Base-by-base conservation (phyloP, 352 stramenopile species). In the Lagenidium sp. region DNA sequence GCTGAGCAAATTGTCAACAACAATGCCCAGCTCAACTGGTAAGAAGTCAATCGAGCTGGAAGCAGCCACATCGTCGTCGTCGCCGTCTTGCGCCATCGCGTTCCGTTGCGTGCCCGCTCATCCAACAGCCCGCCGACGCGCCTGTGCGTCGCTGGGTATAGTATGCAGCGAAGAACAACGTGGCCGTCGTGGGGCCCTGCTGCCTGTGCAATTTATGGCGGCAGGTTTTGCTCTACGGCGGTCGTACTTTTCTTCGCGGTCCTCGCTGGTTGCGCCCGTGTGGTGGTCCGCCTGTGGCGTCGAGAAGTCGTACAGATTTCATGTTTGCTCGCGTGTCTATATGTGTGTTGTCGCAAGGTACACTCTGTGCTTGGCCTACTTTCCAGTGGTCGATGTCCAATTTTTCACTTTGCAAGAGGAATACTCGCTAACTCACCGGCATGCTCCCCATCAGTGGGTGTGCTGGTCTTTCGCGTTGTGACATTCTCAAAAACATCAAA, bases 311-410 rank as follows among this genome's bases (percentile, higher is more conserved):
- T 15, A 42, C 43, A 50, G 31, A 46, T 22, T 19, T 16, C 25
- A 36, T 60, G 16, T 44, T 21, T 58, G 37, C 12, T n/a, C n/a
- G n/a, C n/a, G n/a, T 41, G 39, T 29, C 23, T 36, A 16, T 57
- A 18, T 51, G 16, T 55, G 31, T 34, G 16, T 28, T 41, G 18
- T 58, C 62, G 76, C 76, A 88, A 85, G 70, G 81, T 60, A 88
- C 76, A 88, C 76, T 88, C 76, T 88, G 76, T 88, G 78, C 73
- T 81, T 80, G 74, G 71, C 73, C 78, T 81, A 43, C 25, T n/a
- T 40, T 18, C 22, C 50, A 41, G 60, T 88, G 78, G 76, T 82
- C 60, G 59, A 82, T 72, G 63, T 85, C 72, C 70, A 88, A 83
- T 88, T 88, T 86, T 84, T 83, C 69, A 73, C 43, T 68, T 85